Conservation (phyloP, 1,284 basidiomycete species). For the Cronartium quercuum region DNA sequence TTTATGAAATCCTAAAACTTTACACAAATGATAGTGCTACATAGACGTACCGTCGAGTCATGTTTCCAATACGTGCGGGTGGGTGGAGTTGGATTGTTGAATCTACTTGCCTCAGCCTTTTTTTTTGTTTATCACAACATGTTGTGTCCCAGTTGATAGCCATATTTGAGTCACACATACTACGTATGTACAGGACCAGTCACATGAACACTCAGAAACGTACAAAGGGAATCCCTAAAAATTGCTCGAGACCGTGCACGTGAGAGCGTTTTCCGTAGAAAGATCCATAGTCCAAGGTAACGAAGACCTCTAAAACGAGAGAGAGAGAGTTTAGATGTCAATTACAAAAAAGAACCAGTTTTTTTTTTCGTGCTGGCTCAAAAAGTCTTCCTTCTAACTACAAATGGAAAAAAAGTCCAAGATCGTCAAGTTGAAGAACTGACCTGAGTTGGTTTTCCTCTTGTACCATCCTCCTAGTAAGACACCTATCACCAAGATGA, state of each 20-base stretch:
- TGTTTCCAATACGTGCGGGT: conserved; percentile 9
- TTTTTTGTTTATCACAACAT: no score
- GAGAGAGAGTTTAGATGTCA: neutral
- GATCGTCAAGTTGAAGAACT: neutral
- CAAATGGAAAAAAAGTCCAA: no score
- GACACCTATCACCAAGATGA: neutral
- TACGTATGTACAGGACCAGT: neutral
- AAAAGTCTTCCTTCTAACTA: no score
- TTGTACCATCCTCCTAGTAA: neutral
- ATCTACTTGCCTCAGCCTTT: conserved; percentile 8
- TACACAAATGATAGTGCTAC: neutral
- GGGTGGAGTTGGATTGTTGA: conserved; percentile 28
- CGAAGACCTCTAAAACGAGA: neutral
- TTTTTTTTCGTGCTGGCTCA: no score
- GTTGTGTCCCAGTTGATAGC: conserved; percentile 18
- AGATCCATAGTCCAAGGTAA: conserved; percentile 26
- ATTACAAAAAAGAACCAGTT: neutral
- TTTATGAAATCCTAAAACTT: neutral
- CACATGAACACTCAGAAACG: neutral
- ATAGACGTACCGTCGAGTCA: conserved; percentile 10
- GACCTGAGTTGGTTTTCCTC: neutral
- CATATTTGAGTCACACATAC: neutral
- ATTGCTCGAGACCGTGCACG: conserved; percentile 6
- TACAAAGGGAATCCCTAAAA: conserved; percentile 35
- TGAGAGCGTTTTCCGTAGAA: conserved; percentile 18